Evolutionary conservation across 441 rosid genomes (phyloP).

Genomic region (Syzygium syzygioides): DNA sequence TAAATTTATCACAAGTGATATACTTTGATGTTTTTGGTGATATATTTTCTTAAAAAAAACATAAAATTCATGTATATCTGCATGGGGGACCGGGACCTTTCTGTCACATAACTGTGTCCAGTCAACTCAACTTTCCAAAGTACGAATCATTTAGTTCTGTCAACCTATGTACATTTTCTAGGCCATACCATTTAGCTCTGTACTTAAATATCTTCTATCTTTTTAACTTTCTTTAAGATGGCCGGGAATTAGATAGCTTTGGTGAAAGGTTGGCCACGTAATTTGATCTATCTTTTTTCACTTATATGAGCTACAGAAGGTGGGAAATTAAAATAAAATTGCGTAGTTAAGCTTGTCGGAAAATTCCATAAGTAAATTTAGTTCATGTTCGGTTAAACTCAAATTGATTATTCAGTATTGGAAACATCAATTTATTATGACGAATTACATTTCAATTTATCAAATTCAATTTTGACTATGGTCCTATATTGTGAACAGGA

Average conservation of each 20-base stretch:
- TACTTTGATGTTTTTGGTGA: too few species aligned
- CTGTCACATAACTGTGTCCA: not conserved
- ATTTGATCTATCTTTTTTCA: not conserved
- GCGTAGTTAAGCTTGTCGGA: not conserved
- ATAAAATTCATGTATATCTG: not conserved
- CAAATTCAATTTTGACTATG: not conserved
- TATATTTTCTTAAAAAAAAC: not conserved
- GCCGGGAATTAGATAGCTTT: not conserved
- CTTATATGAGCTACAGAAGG: not conserved
- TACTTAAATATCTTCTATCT: not conserved
- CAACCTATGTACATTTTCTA: not conserved
- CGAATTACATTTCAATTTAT: too few species aligned
- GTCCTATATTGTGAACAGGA: not conserved
- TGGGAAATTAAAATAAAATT: not conserved
- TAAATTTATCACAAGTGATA: too few species aligned
- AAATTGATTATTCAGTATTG: too few species aligned
- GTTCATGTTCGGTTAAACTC: not conserved
- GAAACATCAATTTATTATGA: not conserved
- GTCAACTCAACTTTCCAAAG: not conserved
- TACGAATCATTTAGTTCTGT: not conserved
- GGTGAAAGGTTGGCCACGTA: not conserved
- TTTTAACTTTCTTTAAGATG: not conserved
- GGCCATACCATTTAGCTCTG: not conserved
- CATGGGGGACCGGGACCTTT: not conserved
- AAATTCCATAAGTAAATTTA: not conserved